phyloP scores from a whole-genome alignment of 83 land plant genomes.

The Picea engelmannii region DNA sequence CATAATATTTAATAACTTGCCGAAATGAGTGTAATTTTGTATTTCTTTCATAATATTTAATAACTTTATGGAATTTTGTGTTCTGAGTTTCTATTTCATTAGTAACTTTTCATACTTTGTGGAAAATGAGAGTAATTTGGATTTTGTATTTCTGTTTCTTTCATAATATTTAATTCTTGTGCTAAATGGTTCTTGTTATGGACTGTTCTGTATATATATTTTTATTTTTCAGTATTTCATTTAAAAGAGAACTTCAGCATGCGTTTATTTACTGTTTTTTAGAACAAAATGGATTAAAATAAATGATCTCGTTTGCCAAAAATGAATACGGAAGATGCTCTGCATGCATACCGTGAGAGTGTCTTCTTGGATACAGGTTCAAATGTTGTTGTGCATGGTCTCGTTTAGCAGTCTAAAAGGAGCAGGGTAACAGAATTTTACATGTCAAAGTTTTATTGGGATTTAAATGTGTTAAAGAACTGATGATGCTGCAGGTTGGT shows the following conservation, averaged over 20 bases:
- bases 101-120: background rate
- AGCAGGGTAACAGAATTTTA: background rate
- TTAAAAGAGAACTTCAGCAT: background rate
- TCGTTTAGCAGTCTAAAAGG: background rate
- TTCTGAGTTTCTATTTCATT: background rate
- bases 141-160: background rate
- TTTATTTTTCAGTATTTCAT: background rate
- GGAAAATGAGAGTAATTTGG: background rate
- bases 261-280: background rate
- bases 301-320: background rate
- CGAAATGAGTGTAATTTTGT: background rate
- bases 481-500: slow-evolving; percentile 7
- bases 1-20: background rate
- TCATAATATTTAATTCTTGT: background rate
- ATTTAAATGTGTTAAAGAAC: background rate
- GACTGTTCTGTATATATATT: background rate
- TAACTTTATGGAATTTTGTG: background rate
- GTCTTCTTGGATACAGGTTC: background rate
- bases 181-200: background rate
- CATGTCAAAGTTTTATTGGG: slow-evolving; percentile 2
- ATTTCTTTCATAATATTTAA: background rate
- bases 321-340: no score
- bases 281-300: background rate
- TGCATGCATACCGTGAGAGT: background rate
- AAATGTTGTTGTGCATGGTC: background rate